phyloP scores from a whole-genome alignment of 371 early-diverging fungal species.

The Mucor piriformis region DNA sequence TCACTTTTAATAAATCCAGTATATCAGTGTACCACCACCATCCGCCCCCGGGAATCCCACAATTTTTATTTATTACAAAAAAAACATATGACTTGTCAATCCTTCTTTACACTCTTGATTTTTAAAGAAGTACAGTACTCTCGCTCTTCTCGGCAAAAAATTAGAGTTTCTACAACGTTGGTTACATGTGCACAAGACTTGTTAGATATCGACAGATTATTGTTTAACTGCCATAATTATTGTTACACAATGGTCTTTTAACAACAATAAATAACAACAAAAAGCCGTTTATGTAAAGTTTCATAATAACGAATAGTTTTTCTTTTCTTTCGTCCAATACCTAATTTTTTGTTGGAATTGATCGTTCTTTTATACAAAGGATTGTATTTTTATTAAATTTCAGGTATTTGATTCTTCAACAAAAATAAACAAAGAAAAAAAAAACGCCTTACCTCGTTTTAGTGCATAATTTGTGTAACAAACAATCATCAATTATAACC shows the following conservation, averaged over 20 bases:
- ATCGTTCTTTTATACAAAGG: too few relatives aligned
- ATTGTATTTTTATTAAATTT: too few relatives aligned
- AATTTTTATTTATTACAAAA: too few relatives aligned
- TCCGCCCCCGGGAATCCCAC: not conserved
- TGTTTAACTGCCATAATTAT: not conserved
- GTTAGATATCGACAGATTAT: not conserved
- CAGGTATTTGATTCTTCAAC: not conserved
- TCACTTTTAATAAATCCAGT: not conserved
- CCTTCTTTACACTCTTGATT: not conserved
- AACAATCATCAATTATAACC: not conserved
- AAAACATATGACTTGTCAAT: not conserved
- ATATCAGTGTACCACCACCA: not conserved
- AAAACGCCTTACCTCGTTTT: constrained; percentile 1
- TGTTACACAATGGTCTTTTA: not conserved
- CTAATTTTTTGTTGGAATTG: too few relatives aligned
- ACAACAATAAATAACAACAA: not conserved
- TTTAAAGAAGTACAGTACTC: not conserved
- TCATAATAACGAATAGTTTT: not conserved
- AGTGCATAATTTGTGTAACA: constrained; percentile 5
- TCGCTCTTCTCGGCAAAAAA: not conserved
- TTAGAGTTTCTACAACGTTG: not conserved
- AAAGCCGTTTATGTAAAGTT: not conserved
- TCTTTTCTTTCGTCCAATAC: too few relatives aligned
- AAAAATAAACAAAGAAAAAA: not conserved
- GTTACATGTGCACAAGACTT: not conserved